These are phyloP conservation scores for Ophiostoma sp. DNA, from an alignment of 2,329 filamentous ascomycete genomes.

Conservation along the genomic window DNA sequence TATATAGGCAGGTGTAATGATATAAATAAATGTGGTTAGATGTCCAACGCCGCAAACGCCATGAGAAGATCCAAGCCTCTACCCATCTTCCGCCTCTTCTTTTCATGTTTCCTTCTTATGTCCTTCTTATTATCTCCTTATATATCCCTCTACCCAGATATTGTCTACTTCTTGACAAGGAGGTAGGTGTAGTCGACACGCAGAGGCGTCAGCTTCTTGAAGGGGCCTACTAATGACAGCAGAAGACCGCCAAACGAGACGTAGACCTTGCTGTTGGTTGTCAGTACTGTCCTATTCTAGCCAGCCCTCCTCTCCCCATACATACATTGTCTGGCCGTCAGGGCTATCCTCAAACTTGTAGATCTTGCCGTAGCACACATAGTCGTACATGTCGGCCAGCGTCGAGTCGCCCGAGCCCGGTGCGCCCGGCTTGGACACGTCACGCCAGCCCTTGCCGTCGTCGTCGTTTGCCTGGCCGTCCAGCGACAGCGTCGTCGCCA, in stretches of 20 bases:
- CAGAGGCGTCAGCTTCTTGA: conserved; percentile 88
- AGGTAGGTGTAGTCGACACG: conserved; percentile 93
- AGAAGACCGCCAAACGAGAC: conserved; percentile 89
- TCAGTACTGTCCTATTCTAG: background rate
- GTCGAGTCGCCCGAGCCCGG: conserved; percentile 45
- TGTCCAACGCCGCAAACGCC: conserved; percentile 9
- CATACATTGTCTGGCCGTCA: conserved; percentile 80
- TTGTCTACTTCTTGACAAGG: conserved; percentile 77
- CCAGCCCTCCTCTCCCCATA: conserved; percentile 27
- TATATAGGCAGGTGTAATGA: background rate
- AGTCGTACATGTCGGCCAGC: conserved; percentile 75
- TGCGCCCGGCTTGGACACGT: conserved; percentile 51
- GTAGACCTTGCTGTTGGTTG: conserved; percentile 70
- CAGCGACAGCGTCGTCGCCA: conserved; percentile 79
- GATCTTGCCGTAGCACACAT: conserved; percentile 83
- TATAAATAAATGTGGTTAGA: background rate
- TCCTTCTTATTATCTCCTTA: too few relatives aligned
- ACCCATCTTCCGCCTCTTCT: background rate
- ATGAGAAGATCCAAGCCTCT: conserved; percentile 6
- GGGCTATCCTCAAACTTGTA: conserved; percentile 79
- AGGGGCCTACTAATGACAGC: conserved; percentile 85
- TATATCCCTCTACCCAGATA: background rate
- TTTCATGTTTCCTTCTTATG: background rate
- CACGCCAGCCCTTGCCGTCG: conserved; percentile 78
- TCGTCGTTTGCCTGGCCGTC: conserved; percentile 67